Evolutionary conservation across 805 yeast genomes (phyloP), one percentile per base, ranked within the genome.

Genomic region (Ogataea polymorpha): DNA sequence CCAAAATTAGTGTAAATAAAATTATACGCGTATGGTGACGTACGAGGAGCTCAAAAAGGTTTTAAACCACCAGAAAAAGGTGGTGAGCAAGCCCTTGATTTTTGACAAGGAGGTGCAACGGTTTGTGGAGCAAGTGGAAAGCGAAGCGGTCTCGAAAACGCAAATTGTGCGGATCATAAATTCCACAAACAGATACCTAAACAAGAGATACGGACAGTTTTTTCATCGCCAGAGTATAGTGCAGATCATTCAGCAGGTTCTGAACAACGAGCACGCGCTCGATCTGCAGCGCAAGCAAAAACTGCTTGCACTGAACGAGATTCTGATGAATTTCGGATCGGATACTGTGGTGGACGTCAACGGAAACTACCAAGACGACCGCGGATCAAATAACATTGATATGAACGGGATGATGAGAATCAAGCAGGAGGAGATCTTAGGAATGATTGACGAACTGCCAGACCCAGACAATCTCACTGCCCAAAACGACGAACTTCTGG

Each of bases 381-480:
- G 32, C 8, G 49, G 39, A 5, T 27, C 34, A 7, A 42, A 45
- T 14, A 53, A 53, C 34, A 18, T 41, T 12, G 49, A 53, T 34
- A 26, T 57, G 33, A 59, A 61, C 33, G 61, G 62, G 6, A 42
- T 54, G 24, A 17, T 50, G 14, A 25, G 39, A 4, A 23, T 54
- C 27, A 54, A 56, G 28, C 45, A 47, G 37, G 50, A 51, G n/a
- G 53, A 56, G 16, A 49, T 60, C 6, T 32, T 56, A 17, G 39
- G 36, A 7, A 39, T 62, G 39, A 46, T 63, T 7, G 44, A 51
- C 16, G 68, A 63, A 39, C 42, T 65, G 13, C 68, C 69, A 2
- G 45, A 42, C 9, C 44, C 59, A 1, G 48, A 52, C 20, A 37
- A 50, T 3, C 25, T 61, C 6, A 24, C 37, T 6, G 51, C 54